Conservation (phyloP, 2,329 filamentous ascomycete genomes). For the Talaromyces piceae region DNA sequence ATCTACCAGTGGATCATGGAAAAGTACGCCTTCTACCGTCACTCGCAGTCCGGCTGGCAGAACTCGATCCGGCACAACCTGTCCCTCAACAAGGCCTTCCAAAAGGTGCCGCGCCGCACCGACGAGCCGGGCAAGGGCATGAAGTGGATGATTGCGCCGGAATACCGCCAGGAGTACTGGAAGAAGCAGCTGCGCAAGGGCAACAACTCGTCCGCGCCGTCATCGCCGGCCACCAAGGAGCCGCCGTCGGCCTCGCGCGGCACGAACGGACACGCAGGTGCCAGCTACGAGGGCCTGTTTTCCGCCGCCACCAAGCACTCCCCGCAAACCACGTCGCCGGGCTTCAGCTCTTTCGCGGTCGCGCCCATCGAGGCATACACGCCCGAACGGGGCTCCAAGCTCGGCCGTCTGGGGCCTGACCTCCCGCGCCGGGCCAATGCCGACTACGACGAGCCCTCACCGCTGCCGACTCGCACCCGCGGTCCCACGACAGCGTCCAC, state of each 20-base stretch:
- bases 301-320: slow-evolving; percentile 27
- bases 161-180: slow-evolving; percentile 79
- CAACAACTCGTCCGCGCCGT: slow-evolving; percentile 38
- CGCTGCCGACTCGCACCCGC: slow-evolving; percentile 30
- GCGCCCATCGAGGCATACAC: slow-evolving; percentile 41
- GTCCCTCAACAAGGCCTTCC: slow-evolving; percentile 88
- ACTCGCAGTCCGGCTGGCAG: slow-evolving; percentile 86
- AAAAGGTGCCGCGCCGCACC: slow-evolving; percentile 84
- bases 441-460: slow-evolving; percentile 37
- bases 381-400: slow-evolving; percentile 39
- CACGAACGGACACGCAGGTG: slow-evolving; percentile 22
- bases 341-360: slow-evolving; percentile 36
- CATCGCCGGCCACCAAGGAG: slow-evolving; percentile 41
- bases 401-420: slow-evolving; percentile 23
- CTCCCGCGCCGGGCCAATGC: slow-evolving; percentile 24
- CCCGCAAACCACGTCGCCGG: slow-evolving; percentile 32
- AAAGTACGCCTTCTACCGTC: slow-evolving; percentile 87
- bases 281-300: slow-evolving; percentile 33
- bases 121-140: slow-evolving; percentile 97
- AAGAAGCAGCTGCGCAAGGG: slow-evolving; percentile 52
- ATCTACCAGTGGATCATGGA: slow-evolving; percentile 92
- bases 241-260: slow-evolving; percentile 26
- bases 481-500: slow-evolving; percentile 1
- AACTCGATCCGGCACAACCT: slow-evolving; percentile 97
- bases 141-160: slow-evolving; percentile 93